phyloP scores from a whole-genome alignment of 768 basidiomycete species.

The Pleurotus eryngii region DNA sequence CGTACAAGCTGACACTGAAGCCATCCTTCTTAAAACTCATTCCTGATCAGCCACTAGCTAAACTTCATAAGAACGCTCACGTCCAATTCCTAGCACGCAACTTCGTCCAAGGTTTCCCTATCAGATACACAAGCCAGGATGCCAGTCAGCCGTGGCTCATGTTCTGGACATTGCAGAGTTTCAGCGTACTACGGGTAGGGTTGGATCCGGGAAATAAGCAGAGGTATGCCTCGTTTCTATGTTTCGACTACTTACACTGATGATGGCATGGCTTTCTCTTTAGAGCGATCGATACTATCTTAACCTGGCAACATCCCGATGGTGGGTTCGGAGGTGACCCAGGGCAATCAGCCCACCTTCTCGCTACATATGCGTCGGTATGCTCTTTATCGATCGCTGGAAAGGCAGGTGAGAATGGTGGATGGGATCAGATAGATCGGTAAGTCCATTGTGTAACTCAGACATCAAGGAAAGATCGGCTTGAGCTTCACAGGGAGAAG shows the following conservation, averaged over 20 bases:
- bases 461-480: neutral
- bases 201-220: constrained; percentile 78
- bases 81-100: constrained; percentile 72
- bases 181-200: constrained; percentile 73
- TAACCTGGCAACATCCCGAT: constrained; percentile 77
- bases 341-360: constrained; percentile 80
- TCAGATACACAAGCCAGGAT: constrained; percentile 79
- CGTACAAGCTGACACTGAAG: constrained; percentile 64
- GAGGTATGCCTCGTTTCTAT: constrained; percentile 39
- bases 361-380: constrained; percentile 88
- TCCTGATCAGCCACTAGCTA: constrained; percentile 24
- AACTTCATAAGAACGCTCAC: constrained; percentile 62
- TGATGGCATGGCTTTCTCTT: neutral
- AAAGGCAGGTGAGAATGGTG: constrained; percentile 63
- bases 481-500: constrained; percentile 45
- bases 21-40: constrained; percentile 54
- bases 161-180: constrained; percentile 88
- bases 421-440: constrained; percentile 89
- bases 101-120: constrained; percentile 77
- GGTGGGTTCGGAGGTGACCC: constrained; percentile 95
- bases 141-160: constrained; percentile 95
- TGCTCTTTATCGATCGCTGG: constrained; percentile 84
- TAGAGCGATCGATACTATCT: constrained; percentile 78
- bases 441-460: constrained; percentile 23
- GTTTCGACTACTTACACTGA: neutral